Base-by-base conservation (phyloP, 768 basidiomycete genomes). In the Gelatoporia subvermispora region DNA sequence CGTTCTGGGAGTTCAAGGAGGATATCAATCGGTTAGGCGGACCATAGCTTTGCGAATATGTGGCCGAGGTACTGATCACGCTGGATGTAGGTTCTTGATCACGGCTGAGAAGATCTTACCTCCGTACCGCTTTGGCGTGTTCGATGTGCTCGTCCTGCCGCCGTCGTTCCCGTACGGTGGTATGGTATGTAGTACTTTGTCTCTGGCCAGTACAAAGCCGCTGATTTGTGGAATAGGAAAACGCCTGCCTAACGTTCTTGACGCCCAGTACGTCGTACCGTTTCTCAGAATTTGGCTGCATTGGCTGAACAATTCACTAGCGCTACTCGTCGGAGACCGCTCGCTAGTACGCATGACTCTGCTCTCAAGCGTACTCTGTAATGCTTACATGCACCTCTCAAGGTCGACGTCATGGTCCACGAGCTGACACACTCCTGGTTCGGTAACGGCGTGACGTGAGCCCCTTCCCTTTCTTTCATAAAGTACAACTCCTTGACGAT, bases 81-180 rank as follows among this genome's bases (percentile, higher is more conserved):
- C n/a, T 40, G 8, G 4, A 13, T n/a, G 9, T 48, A 92, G 89
- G 56, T 94, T 88, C 63, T 67, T 96, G 49, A 73, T 79, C 2
- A 78, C 76, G 13, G 89, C 87, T 46, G 93, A 96, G 65, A 72
- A 79, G 11, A 71, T 93, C 35, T 76, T 88, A 1, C 78, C 78
- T 0, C 74, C 83, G 0, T 98, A 97, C 62, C 72, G 71, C 43
- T 97, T 93, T 59, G 85, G 88, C 2, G 85, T 93, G 1, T 96
- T 93, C 60, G 93, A 97, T 62, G 64, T 95, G 2, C 75, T 97
- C 17, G 82, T 97, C 20, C 73, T 97, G 3, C 94, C 94, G 0
- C 85, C 90, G 11, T 85, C 88, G 0, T 97, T 96, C 76, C 94
- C 93, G 1, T 95, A 88, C 63, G 93, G 92, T 43, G 92, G 90